These are phyloP conservation scores for Thelonectria olida DNA, from an alignment of 2,329 filamentous ascomycete species.

Conservation along the genomic window DNA sequence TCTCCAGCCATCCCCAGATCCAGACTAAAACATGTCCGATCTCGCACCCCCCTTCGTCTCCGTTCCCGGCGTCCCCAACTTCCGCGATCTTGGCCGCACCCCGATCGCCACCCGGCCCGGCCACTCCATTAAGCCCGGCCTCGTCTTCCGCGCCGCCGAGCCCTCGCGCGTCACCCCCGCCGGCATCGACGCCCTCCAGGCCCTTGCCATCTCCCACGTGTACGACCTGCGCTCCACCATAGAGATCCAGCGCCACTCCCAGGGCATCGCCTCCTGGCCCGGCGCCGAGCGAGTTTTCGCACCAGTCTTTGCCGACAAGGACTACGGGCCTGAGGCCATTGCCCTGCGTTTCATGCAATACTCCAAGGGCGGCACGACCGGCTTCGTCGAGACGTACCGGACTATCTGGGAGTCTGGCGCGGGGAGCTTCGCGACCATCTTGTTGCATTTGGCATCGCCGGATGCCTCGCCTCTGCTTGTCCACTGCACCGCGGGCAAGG, in stretches of 20 bases:
- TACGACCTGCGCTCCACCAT: constrained; percentile 74
- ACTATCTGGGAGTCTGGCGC: constrained; percentile 67
- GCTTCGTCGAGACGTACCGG: constrained; percentile 71
- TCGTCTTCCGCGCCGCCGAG: constrained; percentile 77
- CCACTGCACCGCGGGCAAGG: constrained; percentile 82
- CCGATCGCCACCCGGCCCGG: constrained; percentile 57
- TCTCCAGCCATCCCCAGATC: not conserved
- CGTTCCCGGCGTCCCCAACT: constrained; percentile 71
- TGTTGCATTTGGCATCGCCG: constrained; percentile 62
- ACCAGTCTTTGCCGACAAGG: constrained; percentile 71
- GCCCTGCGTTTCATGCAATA: constrained; percentile 70
- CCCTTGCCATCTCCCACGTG: constrained; percentile 68
- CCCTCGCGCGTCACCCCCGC: constrained; percentile 64
- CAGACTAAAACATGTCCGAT: constrained; percentile 26
- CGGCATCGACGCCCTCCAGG: constrained; percentile 61
- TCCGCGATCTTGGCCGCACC: constrained; percentile 72
- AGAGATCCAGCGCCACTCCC: constrained; percentile 62
- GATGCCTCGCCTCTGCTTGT: constrained; percentile 64
- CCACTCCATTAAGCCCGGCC: constrained; percentile 62
- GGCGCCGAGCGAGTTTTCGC: constrained; percentile 63
- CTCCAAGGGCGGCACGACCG: constrained; percentile 61
- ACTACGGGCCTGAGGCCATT: constrained; percentile 70
- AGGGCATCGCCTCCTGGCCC: constrained; percentile 43
- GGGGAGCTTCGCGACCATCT: constrained; percentile 59
- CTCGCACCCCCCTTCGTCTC: constrained; percentile 57